Percentiles rank a stretch among this genome's conserved stretches.
Evolutionary conservation across 352 stramenopile species (phyloP).

Genomic region (Pythium inflatum): DNA sequence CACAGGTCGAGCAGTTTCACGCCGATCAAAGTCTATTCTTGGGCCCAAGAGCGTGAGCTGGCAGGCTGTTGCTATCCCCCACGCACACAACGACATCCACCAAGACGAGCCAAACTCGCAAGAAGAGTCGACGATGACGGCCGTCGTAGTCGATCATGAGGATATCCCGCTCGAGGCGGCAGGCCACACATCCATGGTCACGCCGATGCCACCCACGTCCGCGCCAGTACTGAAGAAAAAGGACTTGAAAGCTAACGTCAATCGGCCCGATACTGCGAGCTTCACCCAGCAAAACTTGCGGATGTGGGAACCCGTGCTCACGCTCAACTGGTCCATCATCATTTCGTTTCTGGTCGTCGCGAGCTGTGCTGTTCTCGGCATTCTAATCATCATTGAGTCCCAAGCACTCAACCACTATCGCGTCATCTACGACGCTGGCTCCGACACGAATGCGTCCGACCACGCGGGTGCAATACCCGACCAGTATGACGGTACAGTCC

Average conservation of each 20-base stretch:
- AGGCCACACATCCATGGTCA: conserved; percentile 10
- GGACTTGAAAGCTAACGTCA: conserved; percentile 28
- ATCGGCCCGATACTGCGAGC: conserved; percentile 56
- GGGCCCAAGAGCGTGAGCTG: no score
- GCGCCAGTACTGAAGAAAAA: not conserved
- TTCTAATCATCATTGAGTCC: conserved; percentile 54
- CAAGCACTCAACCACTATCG: conserved; percentile 55
- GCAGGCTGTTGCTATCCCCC: no score
- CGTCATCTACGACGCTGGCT: conserved; percentile 64
- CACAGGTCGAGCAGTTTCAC: no score
- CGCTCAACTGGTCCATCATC: conserved; percentile 59
- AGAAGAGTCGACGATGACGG: conserved; percentile 27
- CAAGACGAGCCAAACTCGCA: no score
- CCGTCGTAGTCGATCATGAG: conserved; percentile 33
- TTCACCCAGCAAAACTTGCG: conserved; percentile 70
- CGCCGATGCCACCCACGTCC: conserved; percentile 11
- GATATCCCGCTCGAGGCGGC: conserved; percentile 26
- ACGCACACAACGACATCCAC: no score
- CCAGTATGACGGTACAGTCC: conserved; percentile 45
- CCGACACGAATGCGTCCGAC: conserved; percentile 31
- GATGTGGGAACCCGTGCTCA: conserved; percentile 81
- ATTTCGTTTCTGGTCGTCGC: conserved; percentile 53
- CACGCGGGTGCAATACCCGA: conserved; percentile 24
- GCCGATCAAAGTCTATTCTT: no score
- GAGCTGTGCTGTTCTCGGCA: conserved; percentile 52